Conservation (phyloP, 2,329 filamentous ascomycete genomes). For the Trichophyton rubrum region DNA sequence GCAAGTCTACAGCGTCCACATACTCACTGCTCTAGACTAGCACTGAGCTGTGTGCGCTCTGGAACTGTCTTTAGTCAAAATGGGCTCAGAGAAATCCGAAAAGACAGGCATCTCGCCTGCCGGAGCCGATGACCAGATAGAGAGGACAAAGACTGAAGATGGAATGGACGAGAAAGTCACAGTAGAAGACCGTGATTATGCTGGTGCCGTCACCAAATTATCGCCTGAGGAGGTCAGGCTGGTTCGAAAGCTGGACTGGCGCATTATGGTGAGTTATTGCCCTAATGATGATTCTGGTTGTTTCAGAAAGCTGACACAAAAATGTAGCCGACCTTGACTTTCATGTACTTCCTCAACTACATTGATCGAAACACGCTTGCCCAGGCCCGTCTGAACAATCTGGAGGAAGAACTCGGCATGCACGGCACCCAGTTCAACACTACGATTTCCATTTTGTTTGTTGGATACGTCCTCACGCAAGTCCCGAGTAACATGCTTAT, state of each 20-base stretch:
- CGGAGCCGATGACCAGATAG: background rate
- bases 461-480: slow-evolving; percentile 20
- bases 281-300: slow-evolving; percentile 51
- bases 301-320: background rate
- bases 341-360: slow-evolving; percentile 20
- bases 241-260: slow-evolving; percentile 31
- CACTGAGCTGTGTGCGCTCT: background rate
- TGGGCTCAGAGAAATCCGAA: background rate
- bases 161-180: background rate
- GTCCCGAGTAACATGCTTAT: slow-evolving; percentile 16
- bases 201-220: slow-evolving; percentile 29
- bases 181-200: slow-evolving; percentile 23
- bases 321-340: slow-evolving; percentile 16
- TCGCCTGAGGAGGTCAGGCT: slow-evolving; percentile 31
- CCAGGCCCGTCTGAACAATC: slow-evolving; percentile 14
- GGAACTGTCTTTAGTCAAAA: background rate
- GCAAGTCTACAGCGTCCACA: background rate
- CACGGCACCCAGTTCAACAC: slow-evolving; percentile 35
- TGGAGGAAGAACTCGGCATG: slow-evolving; percentile 30
- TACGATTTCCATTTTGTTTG: slow-evolving; percentile 34
- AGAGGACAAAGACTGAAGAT: background rate
- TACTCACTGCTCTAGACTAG: background rate
- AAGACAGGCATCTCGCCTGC: background rate
- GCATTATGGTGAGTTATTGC: slow-evolving; percentile 37
- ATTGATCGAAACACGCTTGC: slow-evolving; percentile 15